Evolutionary conservation across 352 stramenopile genomes (phyloP).

Genomic region (Phytophthora multivora): DNA sequence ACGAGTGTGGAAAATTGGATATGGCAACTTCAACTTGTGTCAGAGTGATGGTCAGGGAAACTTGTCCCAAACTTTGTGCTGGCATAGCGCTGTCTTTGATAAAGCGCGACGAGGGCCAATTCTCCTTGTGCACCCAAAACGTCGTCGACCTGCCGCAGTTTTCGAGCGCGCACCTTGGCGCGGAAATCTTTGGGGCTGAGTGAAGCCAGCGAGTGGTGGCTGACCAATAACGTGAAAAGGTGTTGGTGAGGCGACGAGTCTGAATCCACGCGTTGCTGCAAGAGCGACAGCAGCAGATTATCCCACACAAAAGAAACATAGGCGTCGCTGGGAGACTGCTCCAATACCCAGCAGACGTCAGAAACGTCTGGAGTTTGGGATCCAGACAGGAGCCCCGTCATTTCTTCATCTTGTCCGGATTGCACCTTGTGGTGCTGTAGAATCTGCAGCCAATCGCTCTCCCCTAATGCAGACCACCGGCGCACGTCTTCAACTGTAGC

Average conservation of each 20-base stretch:
- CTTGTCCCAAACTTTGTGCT: conserved; percentile 14
- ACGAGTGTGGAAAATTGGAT: not conserved
- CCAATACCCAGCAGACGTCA: conserved; percentile 40
- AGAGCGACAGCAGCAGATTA: conserved; percentile 42
- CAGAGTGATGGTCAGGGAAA: conserved; percentile 53
- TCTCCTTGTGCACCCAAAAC: conserved; percentile 44
- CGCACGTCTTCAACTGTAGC: conserved; percentile 25
- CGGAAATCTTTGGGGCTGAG: conserved; percentile 67
- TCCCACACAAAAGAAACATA: conserved; percentile 60
- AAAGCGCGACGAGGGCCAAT: conserved; percentile 48
- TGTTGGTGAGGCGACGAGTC: conserved; percentile 2
- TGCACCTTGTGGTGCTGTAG: conserved; percentile 11
- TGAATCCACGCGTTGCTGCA: conserved; percentile 24
- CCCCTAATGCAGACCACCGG: conserved; percentile 39
- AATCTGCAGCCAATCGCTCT: conserved; percentile 53
- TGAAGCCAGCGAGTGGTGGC: conserved; percentile 30
- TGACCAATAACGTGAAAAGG: conserved; percentile 37
- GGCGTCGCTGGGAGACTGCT: conserved; percentile 48
- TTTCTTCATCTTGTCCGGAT: conserved; percentile 6
- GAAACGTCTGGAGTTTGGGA: conserved; percentile 17
- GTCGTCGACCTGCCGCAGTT: conserved; percentile 45
- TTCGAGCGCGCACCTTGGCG: conserved; percentile 48
- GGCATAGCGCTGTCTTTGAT: conserved; percentile 43
- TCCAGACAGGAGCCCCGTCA: not conserved
- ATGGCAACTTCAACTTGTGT: conserved; percentile 36